Conservation (phyloP, 371 early-diverging fungal genomes). For the Rhizomucor miehei region DNA sequence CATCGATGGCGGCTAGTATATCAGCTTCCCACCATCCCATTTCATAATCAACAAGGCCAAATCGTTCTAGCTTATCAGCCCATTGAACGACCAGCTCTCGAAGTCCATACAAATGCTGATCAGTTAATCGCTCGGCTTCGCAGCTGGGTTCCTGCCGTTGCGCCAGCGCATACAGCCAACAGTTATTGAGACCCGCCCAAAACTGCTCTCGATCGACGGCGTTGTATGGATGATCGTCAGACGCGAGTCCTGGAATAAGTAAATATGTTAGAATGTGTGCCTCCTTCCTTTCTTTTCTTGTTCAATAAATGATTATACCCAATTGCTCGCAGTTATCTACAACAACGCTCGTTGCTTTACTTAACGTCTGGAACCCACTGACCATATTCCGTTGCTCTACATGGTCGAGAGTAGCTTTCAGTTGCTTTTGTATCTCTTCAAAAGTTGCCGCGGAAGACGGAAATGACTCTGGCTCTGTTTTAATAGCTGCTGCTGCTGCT, state of each 20-base stretch:
- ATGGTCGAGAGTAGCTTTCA: constrained; percentile 69
- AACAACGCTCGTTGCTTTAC: constrained; percentile 67
- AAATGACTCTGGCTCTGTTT: too few species aligned
- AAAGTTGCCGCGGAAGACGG: constrained; percentile 35
- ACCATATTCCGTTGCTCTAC: constrained; percentile 64
- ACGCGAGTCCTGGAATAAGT: constrained; percentile 39
- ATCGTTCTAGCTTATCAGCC: constrained; percentile 74
- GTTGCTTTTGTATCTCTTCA: constrained; percentile 67
- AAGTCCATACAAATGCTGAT: constrained; percentile 63
- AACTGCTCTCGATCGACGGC: constrained; percentile 65
- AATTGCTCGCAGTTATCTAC: constrained; percentile 72
- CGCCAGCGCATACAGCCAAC: constrained; percentile 76
- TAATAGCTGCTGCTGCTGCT: too few species aligned
- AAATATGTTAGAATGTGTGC: neutral
- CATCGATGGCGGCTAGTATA: constrained; percentile 71
- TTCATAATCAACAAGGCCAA: constrained; percentile 83
- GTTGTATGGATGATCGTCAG: constrained; percentile 50
- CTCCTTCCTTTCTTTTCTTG: neutral
- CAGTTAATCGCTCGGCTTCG: constrained; percentile 54
- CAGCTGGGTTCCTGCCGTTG: constrained; percentile 57
- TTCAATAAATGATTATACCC: constrained; percentile 32
- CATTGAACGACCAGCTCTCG: constrained; percentile 65
- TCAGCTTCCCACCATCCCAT: constrained; percentile 86
- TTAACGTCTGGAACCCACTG: constrained; percentile 72
- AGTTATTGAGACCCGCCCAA: constrained; percentile 79